Evolutionary conservation across 352 stramenopile genomes (phyloP).

Genomic region (Phytophthora kernoviae): DNA sequence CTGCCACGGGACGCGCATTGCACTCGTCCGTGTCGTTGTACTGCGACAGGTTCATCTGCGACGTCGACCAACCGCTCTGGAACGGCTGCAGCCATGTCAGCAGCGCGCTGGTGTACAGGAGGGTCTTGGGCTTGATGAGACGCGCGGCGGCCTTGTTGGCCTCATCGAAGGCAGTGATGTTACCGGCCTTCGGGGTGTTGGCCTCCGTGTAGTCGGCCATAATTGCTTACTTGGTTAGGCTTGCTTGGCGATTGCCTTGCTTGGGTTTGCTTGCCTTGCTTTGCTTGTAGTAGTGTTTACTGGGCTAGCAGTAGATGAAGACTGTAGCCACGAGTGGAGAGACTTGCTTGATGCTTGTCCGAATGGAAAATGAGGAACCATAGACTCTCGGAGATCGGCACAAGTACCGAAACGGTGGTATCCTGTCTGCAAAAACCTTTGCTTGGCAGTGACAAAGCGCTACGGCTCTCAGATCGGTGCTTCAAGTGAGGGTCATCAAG

Average conservation of each 20-base stretch:
- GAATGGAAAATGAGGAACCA: conserved; percentile 20
- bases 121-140: conserved; percentile 2
- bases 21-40: conserved; percentile 13
- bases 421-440: neutral
- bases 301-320: neutral
- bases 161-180: conserved; percentile 15
- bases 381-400: neutral
- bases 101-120: conserved; percentile 1
- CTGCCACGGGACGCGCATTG: conserved; percentile 12
- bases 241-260: neutral
- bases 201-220: conserved; percentile 13
- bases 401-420: neutral
- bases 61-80: conserved; percentile 3
- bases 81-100: conserved; percentile 1
- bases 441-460: conserved; percentile 1
- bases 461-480: neutral
- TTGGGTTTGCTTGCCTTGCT: neutral
- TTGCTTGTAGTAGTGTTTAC: neutral
- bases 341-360: conserved; percentile 23
- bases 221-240: neutral
- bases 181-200: conserved; percentile 3
- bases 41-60: conserved; percentile 5
- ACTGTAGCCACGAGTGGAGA: neutral
- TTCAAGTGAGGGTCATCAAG: conserved; percentile 3
- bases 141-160: conserved; percentile 19